Evolutionary conservation across 1,284 basidiomycete genomes (phyloP).

Genomic region (Tylopilus sp.): DNA sequence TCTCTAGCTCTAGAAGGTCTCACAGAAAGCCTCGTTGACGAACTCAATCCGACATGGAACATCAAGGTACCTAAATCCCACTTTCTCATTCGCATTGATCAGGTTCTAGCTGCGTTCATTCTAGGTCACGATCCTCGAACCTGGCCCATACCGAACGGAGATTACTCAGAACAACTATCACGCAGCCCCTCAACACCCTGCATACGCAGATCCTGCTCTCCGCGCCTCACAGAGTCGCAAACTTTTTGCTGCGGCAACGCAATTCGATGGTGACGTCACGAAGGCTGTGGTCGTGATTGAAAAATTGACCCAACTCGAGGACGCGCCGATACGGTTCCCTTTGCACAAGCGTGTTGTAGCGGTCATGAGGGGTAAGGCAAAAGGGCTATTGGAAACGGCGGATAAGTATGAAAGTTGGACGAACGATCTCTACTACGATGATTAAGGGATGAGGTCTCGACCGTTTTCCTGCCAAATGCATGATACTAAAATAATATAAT

Average conservation of each 20-base stretch:
- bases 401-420: slow-evolving; percentile 26
- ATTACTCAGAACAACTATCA: slow-evolving; percentile 4
- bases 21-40: slow-evolving; percentile 23
- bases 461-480: background rate
- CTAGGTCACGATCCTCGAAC: slow-evolving; percentile 26
- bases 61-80: slow-evolving; percentile 20
- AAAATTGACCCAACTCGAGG: slow-evolving; percentile 16
- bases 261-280: slow-evolving; percentile 15
- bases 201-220: slow-evolving; percentile 17
- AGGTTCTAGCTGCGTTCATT: background rate
- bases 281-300: slow-evolving; percentile 23
- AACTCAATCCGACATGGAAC: slow-evolving; percentile 34
- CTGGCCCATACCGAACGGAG: slow-evolving; percentile 26
- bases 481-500: no score
- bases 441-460: background rate
- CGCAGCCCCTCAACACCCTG: slow-evolving; percentile 16
- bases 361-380: slow-evolving; percentile 20
- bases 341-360: slow-evolving; percentile 18
- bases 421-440: slow-evolving; percentile 18
- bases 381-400: slow-evolving; percentile 9
- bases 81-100: background rate
- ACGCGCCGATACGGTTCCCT: slow-evolving; percentile 21
- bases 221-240: slow-evolving; percentile 7
- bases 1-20: slow-evolving; percentile 31
- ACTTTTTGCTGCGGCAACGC: background rate